These are phyloP conservation scores for Suhomyces anneliseae DNA, from an alignment of 1,139 yeast genomes.

Conservation along the genomic window DNA sequence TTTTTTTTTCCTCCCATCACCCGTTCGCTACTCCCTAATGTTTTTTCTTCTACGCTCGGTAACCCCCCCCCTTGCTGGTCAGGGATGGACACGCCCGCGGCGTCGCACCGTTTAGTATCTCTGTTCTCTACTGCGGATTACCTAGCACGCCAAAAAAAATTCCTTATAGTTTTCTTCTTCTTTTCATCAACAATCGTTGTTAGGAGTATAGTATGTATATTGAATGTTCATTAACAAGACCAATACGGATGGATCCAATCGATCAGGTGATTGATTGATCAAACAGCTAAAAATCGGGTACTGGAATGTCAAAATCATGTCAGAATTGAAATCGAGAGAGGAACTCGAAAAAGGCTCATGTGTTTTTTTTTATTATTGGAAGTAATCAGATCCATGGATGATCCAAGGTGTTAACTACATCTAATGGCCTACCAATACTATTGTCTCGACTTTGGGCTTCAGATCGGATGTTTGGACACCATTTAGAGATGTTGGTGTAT, in stretches of 20 bases:
- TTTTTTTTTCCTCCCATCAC: neutral
- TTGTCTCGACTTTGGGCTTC: too few relatives aligned
- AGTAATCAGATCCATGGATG: neutral
- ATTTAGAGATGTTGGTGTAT: too few relatives aligned
- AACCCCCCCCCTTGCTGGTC: conserved; percentile 2
- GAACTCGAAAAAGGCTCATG: neutral
- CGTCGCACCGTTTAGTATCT: conserved; percentile 6
- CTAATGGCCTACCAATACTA: neutral
- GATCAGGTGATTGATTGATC: neutral
- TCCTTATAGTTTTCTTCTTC: conserved; percentile 7
- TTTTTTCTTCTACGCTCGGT: neutral
- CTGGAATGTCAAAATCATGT: too few relatives aligned
- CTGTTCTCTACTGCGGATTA: conserved; percentile 3
- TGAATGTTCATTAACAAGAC: neutral
- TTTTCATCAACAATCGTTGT: conserved; percentile 9
- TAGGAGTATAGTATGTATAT: conserved; percentile 10
- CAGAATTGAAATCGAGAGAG: too few relatives aligned
- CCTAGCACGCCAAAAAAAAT: conserved; percentile 9
- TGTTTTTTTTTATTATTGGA: neutral
- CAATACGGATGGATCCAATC: neutral
- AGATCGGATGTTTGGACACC: too few relatives aligned
- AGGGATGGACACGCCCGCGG: conserved; percentile 9
- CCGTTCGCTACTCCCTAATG: neutral
- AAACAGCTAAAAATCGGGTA: neutral
- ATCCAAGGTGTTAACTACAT: neutral